phyloP scores from a whole-genome alignment of 257 asterid genomes.

The Cruciata laevipes region DNA sequence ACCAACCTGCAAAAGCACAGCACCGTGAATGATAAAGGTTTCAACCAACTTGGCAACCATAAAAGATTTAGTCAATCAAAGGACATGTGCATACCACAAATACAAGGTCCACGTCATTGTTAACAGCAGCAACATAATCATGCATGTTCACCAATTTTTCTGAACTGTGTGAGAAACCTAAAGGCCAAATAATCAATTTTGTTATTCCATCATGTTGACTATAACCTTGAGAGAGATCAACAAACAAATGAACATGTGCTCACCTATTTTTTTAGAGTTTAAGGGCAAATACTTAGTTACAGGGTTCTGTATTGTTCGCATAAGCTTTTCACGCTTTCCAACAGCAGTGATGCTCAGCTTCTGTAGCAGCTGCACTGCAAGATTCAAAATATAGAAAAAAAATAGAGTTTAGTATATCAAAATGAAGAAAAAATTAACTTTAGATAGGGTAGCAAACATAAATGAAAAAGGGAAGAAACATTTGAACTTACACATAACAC shows the following conservation, averaged over 20 bases:
- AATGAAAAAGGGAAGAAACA: not conserved
- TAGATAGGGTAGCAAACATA: not conserved
- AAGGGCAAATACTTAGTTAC: constrained; percentile 72
- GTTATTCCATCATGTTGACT: constrained; percentile 1
- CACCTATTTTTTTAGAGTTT: constrained; percentile 78
- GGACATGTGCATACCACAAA: constrained; percentile 62
- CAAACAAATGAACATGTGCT: constrained; percentile 2
- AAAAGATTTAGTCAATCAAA: not conserved
- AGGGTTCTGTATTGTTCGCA: constrained; percentile 71
- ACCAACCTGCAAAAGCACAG: constrained; percentile 54
- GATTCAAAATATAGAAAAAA: not conserved
- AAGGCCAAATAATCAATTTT: constrained; percentile 14
- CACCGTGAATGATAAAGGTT: constrained; percentile 4
- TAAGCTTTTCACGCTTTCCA: constrained; percentile 65
- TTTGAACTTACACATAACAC: constrained; percentile 76
- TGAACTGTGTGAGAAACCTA: constrained; percentile 93
- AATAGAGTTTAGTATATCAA: not conserved
- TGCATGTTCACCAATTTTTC: constrained; percentile 64
- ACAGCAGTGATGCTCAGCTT: constrained; percentile 60
- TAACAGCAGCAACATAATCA: constrained; percentile 52
- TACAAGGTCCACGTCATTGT: constrained; percentile 52
- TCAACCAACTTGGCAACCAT: not conserved
- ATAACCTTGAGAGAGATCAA: not conserved
- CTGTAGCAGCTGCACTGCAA: constrained; percentile 78
- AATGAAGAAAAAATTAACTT: not conserved